phyloP scores from a whole-genome alignment of 345 rosid species.

The Erucastrum elatum region DNA sequence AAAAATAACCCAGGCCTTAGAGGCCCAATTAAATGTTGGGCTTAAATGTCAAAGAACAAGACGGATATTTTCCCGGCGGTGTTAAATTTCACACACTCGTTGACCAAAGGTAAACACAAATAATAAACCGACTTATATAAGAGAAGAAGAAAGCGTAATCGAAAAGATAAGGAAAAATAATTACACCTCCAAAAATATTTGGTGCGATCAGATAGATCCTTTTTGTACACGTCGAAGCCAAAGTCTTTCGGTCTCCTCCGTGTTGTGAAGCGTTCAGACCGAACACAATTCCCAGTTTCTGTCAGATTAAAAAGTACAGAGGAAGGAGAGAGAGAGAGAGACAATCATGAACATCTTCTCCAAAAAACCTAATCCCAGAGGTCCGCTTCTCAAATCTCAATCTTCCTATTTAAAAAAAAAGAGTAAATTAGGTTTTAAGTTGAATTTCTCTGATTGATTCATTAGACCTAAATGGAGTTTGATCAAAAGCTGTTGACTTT shows the following conservation, averaged over 20 bases:
- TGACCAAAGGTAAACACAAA: neutral
- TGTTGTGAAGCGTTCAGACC: slow-evolving; percentile 10
- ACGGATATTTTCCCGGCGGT: neutral
- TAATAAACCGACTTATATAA: neutral
- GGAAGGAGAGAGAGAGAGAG: neutral
- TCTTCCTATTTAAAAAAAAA: neutral
- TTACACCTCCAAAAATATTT: neutral
- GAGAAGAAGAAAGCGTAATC: slow-evolving; percentile 1
- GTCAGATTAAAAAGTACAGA: neutral
- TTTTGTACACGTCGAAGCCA: slow-evolving; percentile 21
- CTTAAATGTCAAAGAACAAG: neutral
- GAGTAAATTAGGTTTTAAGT: neutral
- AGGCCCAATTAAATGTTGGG: neutral
- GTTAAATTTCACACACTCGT: neutral
- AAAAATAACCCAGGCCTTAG: neutral
- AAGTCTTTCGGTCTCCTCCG: slow-evolving; percentile 17
- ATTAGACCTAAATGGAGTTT: neutral
- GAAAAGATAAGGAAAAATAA: neutral
- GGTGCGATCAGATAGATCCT: slow-evolving; percentile 20
- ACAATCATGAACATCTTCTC: slow-evolving; percentile 61
- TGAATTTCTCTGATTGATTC: neutral
- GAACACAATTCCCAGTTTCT: neutral
- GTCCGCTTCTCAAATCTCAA: slow-evolving; percentile 30
- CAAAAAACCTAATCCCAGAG: slow-evolving; percentile 75
- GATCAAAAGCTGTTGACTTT: slow-evolving; percentile 25